phyloP scores from a whole-genome alignment of 2,329 filamentous ascomycete genomes.

The Fusarium sp. region DNA sequence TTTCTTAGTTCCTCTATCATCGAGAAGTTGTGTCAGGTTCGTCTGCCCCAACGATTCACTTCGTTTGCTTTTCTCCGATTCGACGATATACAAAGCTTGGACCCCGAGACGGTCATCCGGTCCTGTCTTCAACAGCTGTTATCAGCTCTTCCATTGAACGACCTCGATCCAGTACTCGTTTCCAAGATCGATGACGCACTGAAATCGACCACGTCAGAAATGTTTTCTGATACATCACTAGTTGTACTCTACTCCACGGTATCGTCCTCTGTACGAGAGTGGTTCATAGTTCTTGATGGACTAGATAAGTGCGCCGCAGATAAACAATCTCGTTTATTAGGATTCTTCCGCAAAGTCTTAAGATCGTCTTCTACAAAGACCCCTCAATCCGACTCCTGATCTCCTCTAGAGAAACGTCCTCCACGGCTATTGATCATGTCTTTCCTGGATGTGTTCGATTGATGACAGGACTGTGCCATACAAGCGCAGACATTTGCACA shows the following conservation, averaged over 20 bases:
- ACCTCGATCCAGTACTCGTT: neutral
- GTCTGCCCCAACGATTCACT: neutral
- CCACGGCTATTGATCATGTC: neutral
- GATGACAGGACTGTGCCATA: neutral
- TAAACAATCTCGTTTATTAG: neutral
- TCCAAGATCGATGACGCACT: neutral
- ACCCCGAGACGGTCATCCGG: fast-evolving
- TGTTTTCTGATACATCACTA: neutral
- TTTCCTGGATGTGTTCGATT: neutral
- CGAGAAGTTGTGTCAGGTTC: neutral
- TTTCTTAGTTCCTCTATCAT: neutral
- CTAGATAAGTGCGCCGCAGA: neutral
- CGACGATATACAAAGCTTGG: neutral
- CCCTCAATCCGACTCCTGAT: neutral
- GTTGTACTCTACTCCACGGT: neutral
- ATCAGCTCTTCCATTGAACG: neutral
- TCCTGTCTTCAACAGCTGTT: neutral
- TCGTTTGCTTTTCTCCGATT: neutral
- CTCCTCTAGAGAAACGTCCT: conserved; percentile 1
- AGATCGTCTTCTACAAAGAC: fast-evolving
- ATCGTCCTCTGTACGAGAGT: fast-evolving
- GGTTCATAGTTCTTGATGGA: neutral
- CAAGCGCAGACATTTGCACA: neutral
- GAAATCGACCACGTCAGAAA: fast-evolving
- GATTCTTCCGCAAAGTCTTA: neutral